These are phyloP conservation scores for Kodamaea sagamina DNA, from an alignment of 805 yeast species.

Conservation along the genomic window DNA sequence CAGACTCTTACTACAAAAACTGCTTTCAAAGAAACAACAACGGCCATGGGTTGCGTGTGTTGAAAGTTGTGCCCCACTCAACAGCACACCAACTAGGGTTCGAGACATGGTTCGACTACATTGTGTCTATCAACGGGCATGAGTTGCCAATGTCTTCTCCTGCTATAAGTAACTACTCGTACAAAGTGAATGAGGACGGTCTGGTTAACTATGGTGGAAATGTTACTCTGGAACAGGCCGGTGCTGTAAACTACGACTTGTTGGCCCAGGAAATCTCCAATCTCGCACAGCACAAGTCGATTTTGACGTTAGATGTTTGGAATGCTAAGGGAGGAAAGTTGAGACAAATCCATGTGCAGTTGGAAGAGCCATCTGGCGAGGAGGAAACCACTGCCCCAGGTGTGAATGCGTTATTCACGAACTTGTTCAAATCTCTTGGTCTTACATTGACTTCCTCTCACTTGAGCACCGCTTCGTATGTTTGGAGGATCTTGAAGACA, in stretches of 20 bases:
- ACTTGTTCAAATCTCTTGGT: constrained; percentile 56
- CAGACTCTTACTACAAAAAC: constrained; percentile 40
- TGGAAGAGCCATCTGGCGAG: constrained; percentile 15
- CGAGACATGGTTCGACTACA: constrained; percentile 86
- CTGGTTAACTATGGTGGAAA: constrained; percentile 38
- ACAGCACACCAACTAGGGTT: constrained; percentile 41
- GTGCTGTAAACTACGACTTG: constrained; percentile 42
- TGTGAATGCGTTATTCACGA: constrained; percentile 21
- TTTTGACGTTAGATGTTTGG: constrained; percentile 69
- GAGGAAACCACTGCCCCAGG: constrained; percentile 10
- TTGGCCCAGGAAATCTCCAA: constrained; percentile 45
- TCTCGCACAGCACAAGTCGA: constrained; percentile 31
- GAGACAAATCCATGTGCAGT: constrained; percentile 32
- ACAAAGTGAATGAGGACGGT: constrained; percentile 44
- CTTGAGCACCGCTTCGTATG: constrained; percentile 70
- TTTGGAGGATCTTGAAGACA: constrained; percentile 81
- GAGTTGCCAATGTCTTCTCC: constrained; percentile 49
- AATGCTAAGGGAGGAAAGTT: constrained; percentile 78
- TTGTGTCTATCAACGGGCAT: constrained; percentile 76
- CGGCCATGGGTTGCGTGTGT: constrained; percentile 43
- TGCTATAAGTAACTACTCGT: constrained; percentile 27
- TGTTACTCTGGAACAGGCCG: constrained; percentile 36
- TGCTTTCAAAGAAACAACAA: constrained; percentile 36
- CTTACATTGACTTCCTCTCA: constrained; percentile 77
- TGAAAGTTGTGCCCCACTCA: constrained; percentile 41